phyloP scores from a whole-genome alignment of 257 asterid genomes.

The Haberlea rhodopensis region DNA sequence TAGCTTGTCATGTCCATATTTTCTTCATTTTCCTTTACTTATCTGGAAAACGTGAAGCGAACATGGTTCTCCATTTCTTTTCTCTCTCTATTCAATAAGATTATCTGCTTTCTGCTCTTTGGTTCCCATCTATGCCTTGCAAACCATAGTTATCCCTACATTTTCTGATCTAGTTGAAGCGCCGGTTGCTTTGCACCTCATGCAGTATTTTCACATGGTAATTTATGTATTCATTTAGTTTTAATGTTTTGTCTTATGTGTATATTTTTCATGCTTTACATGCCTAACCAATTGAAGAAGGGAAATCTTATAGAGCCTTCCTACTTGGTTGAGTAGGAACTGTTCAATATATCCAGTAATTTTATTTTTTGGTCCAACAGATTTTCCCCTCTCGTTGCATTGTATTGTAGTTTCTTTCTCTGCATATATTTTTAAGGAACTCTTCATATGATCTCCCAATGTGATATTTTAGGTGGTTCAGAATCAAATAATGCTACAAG shows the following conservation, averaged over 20 bases:
- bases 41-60: background rate
- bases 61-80: background rate
- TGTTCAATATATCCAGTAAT: background rate
- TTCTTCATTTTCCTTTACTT: background rate
- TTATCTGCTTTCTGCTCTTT: background rate
- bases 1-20: background rate
- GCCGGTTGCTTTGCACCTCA: background rate
- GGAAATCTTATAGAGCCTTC: background rate
- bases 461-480: constrained; percentile 36
- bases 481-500: constrained; percentile 40
- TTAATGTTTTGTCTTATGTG: background rate
- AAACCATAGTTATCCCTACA: background rate
- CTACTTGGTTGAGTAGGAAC: background rate
- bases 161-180: background rate
- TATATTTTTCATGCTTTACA: background rate
- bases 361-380: background rate
- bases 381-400: background rate
- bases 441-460: constrained; percentile 2
- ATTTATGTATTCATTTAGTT: background rate
- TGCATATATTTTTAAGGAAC: background rate
- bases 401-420: background rate
- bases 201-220: background rate
- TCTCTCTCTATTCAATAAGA: background rate
- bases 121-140: background rate
- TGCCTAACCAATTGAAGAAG: background rate